A percentile compares a stretch with the other conserved stretches of the same genome.
These are phyloP conservation scores for Metschnikowia drakensbergensis DNA, from an alignment of 805 yeast species.

Conservation along the genomic window DNA sequence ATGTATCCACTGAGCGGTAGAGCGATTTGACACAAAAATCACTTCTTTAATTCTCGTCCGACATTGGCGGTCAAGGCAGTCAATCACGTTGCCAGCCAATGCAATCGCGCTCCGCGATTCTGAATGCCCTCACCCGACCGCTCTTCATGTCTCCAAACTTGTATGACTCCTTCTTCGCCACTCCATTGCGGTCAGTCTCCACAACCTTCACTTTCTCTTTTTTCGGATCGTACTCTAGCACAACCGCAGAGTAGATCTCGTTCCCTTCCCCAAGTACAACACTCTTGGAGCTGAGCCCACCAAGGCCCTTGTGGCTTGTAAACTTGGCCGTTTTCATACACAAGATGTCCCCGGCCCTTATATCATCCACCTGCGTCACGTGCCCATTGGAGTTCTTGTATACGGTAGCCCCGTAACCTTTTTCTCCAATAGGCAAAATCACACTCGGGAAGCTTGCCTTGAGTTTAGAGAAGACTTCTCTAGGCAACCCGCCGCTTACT, in stretches of 20 bases:
- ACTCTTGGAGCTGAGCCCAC: slow-evolving; percentile 25
- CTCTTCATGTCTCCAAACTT: slow-evolving; percentile 67
- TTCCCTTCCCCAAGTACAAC: slow-evolving; percentile 57
- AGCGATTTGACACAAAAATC: no score
- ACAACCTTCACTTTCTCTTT: slow-evolving; percentile 70
- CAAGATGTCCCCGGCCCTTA: slow-evolving; percentile 80
- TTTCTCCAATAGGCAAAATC: slow-evolving; percentile 57
- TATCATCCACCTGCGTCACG: slow-evolving; percentile 53
- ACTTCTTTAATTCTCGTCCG: no score
- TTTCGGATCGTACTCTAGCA: slow-evolving; percentile 67
- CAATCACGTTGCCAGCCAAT: slow-evolving; percentile 36
- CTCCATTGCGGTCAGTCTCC: slow-evolving; percentile 50
- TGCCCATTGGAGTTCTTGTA: slow-evolving; percentile 47
- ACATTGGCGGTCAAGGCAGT: no score
- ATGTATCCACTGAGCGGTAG: no score
- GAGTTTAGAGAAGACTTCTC: slow-evolving; percentile 20
- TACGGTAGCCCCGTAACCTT: slow-evolving; percentile 70
- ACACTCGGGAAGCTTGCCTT: slow-evolving; percentile 18
- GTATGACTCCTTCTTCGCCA: slow-evolving; percentile 57
- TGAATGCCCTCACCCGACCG: slow-evolving; percentile 77
- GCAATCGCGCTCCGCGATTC: slow-evolving; percentile 69
- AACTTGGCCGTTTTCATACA: slow-evolving; percentile 75
- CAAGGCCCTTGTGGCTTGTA: slow-evolving; percentile 57
- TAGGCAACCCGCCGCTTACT: slow-evolving; percentile 27
- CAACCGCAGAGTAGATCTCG: slow-evolving; percentile 45